Base-by-base conservation (phyloP, 441 rosid species). In the Eutrema salsugineum region DNA sequence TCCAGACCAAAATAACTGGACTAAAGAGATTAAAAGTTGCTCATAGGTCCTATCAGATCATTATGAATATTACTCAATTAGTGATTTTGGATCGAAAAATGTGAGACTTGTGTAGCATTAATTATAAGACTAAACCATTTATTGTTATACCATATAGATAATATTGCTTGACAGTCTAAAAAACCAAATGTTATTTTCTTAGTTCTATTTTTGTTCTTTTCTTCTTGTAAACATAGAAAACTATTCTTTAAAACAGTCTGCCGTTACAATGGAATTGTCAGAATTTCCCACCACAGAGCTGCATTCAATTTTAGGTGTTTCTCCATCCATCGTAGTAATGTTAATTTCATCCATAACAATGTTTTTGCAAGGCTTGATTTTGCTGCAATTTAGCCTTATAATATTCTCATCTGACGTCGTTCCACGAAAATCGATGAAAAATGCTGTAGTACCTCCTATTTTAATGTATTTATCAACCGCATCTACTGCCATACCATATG, bases 311-410 rank as follows among this genome's bases (percentile, higher is more conserved):
- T 14, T 14, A 53, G 58, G 11, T 6, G 3, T 8, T 27, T 28
- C 0, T 11, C 38, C 20, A n/a, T 22, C n/a, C 17, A 60, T 12
- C 15, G 71, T 39, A 8, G 56, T 4, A 50, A 73, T 46, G 42
- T 56, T 2, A 12, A 78, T 43, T 15, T 46, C 9, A 33, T 33
- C 2, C 8, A 65, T 16, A 0, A 27, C n/a, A 2, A 78, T 43
- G 9, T 59, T 60, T 28, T 30, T 8, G 63, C 81, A 53, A 73
- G 8, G 71, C 71, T 16, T 20, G 5, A 4, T 11, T 56, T 53
- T n/a, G n/a, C 64, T 43, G 59, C 81, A 78, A 19, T 63, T 38
- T 11, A 78, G 49, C 5, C 11, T 40, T 32, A 73, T 69, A 4
- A 68, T 72, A 0, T 38, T 11, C 6, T 22, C 38, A 1, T 8